phyloP scores from a whole-genome alignment of 2,329 filamentous ascomycete species.

The Claviceps maximensis region DNA sequence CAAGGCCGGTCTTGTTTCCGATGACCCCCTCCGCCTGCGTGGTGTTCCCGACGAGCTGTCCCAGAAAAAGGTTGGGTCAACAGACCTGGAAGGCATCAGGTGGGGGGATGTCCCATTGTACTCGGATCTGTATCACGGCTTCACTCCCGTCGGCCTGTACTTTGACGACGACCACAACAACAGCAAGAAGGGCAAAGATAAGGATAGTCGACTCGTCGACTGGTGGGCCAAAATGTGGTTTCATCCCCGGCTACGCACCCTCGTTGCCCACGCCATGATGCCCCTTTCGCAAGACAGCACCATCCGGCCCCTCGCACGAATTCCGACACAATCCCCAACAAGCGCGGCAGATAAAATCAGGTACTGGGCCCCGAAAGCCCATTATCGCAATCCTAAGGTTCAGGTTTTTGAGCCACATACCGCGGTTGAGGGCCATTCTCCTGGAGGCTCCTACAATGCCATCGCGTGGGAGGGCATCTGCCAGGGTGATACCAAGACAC shows the following conservation, averaged over 20 bases:
- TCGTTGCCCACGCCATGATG: conserved; percentile 15
- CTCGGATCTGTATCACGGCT: conserved; percentile 24
- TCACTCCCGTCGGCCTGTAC: conserved; percentile 23
- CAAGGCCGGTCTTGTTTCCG: conserved; percentile 11
- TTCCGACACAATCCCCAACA: conserved; percentile 4
- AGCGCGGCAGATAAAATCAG: conserved; percentile 6
- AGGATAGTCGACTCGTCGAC: conserved; percentile 17
- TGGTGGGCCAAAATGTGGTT: conserved; percentile 27
- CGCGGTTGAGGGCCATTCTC: neutral
- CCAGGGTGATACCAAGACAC: conserved; percentile 13
- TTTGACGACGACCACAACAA: conserved; percentile 8
- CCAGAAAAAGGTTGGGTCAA: neutral
- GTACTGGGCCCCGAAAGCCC: conserved; percentile 14
- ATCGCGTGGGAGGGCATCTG: conserved; percentile 22
- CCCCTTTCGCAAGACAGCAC: neutral
- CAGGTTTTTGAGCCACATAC: conserved; percentile 13
- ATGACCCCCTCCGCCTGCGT: conserved; percentile 12
- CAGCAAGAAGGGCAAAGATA: conserved; percentile 10
- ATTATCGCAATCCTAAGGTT: conserved; percentile 7
- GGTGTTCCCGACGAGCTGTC: conserved; percentile 16
- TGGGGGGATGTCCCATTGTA: conserved; percentile 23
- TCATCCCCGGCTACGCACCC: conserved; percentile 17
- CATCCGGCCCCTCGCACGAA: conserved; percentile 11
- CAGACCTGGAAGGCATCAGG: conserved; percentile 3
- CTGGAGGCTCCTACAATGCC: conserved; percentile 10